A percentile compares a stretch with the other conserved stretches of the same genome.
phyloP scores from a whole-genome alignment of 257 asterid genomes.

The Solanum habrochaites region DNA sequence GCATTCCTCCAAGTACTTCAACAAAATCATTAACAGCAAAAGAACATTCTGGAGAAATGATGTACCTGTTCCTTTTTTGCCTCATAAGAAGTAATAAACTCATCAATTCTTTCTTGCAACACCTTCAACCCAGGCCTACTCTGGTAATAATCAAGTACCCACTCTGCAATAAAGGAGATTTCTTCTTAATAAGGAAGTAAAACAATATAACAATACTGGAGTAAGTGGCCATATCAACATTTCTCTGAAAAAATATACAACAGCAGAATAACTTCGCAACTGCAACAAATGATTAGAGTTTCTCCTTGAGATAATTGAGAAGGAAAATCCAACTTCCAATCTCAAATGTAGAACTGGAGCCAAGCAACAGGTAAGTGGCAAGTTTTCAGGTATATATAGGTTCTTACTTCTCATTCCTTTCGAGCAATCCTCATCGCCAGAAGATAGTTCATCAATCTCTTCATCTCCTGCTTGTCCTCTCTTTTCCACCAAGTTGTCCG shows the following conservation, averaged over 20 bases:
- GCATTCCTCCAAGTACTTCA: not conserved
- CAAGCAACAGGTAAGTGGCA: not conserved
- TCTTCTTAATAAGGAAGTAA: not conserved
- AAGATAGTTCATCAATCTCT: constrained; percentile 61
- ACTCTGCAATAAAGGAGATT: constrained; percentile 36
- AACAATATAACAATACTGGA: not conserved
- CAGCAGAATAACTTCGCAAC: not conserved
- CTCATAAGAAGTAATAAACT: constrained; percentile 64
- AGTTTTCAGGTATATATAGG: not conserved
- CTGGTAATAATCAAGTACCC: constrained; percentile 62
- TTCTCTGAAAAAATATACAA: not conserved
- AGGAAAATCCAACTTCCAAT: not conserved
- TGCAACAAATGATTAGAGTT: not conserved
- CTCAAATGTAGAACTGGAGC: not conserved
- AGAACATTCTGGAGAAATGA: not conserved
- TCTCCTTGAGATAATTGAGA: not conserved
- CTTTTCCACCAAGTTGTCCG: constrained; percentile 21
- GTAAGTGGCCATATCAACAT: not conserved
- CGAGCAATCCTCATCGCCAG: constrained; percentile 70
- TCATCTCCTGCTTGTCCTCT: constrained; percentile 24
- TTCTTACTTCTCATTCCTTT: constrained; percentile 86
- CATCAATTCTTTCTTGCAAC: constrained; percentile 80
- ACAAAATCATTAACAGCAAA: not conserved
- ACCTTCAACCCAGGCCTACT: constrained; percentile 64
- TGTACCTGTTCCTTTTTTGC: constrained; percentile 65